A percentile compares a stretch with the other conserved stretches of the same genome.
phyloP scores from a whole-genome alignment of 2,329 filamentous ascomycete genomes.

The Fusarium foetens region DNA sequence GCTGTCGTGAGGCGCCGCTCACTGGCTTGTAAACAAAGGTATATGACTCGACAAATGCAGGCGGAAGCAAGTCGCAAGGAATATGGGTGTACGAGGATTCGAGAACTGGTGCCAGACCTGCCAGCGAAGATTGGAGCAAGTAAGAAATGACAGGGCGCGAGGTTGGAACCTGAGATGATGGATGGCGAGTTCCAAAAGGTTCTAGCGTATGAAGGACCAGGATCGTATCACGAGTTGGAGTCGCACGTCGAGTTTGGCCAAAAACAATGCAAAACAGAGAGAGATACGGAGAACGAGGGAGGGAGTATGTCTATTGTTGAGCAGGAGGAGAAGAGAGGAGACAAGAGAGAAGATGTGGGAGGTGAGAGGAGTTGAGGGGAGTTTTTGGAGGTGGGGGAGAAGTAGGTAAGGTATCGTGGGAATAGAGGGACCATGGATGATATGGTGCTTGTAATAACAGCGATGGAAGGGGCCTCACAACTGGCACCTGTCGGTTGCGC shows the following conservation, averaged over 20 bases:
- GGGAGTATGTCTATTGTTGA: constrained; percentile 17
- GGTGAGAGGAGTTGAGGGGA: constrained; percentile 23
- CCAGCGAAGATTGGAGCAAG: constrained; percentile 32
- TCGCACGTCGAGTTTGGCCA: constrained; percentile 28
- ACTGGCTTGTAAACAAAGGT: constrained; percentile 36
- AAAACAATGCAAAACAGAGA: constrained; percentile 15
- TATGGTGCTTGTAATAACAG: constrained; percentile 27
- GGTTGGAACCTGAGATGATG: constrained; percentile 23
- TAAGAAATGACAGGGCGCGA: constrained; percentile 32
- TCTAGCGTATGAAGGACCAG: constrained; percentile 24
- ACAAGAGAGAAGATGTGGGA: constrained; percentile 25
- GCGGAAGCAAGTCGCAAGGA: constrained; percentile 16
- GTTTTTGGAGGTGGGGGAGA: constrained; percentile 30
- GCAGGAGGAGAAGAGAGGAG: constrained; percentile 20
- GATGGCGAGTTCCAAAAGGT: constrained; percentile 25
- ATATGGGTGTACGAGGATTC: constrained; percentile 17
- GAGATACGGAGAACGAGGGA: constrained; percentile 22
- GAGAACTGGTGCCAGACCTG: constrained; percentile 31
- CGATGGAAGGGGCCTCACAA: constrained; percentile 35
- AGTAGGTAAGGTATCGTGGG: constrained; percentile 21
- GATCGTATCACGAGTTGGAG: constrained; percentile 34
- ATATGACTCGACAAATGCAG: constrained; percentile 13
- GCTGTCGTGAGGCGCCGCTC: constrained; percentile 44
- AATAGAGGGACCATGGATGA: constrained; percentile 24
- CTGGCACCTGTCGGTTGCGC: constrained; percentile 34